A percentile compares a stretch with the other conserved stretches of the same genome.
Conservation (phyloP, 1,284 basidiomycete genomes). For the Stygiomarasmius scandens region DNA sequence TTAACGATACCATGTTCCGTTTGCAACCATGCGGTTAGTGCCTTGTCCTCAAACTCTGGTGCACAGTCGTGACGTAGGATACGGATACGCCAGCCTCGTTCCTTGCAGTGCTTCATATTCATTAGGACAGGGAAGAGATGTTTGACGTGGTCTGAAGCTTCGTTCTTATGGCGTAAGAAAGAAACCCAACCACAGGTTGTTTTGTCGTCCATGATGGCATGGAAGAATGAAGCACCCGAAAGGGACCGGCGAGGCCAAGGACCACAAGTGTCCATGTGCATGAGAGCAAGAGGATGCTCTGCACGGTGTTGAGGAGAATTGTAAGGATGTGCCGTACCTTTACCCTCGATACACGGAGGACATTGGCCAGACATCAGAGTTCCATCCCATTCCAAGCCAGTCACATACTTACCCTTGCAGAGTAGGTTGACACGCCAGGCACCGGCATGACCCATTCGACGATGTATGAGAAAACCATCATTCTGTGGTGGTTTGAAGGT, state of each 20-base stretch:
- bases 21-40: not conserved
- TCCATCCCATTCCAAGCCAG: not conserved
- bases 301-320: conserved; percentile 17
- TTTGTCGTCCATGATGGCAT: conserved; percentile 24
- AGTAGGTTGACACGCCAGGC: no score
- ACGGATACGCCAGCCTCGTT: not conserved
- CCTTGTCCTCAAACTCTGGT: not conserved
- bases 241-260: no score
- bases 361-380: not conserved
- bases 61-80: not conserved
- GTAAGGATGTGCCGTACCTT: not conserved
- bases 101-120: not conserved
- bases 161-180: not conserved
- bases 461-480: conserved; percentile 1
- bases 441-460: conserved; percentile 2
- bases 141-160: not conserved
- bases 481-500: not conserved
- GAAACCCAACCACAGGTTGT: conserved; percentile 19
- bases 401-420: no score
- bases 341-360: not conserved
- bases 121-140: not conserved
- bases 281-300: conserved; percentile 16
- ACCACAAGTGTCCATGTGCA: conserved; percentile 28
- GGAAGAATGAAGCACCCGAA: conserved; percentile 18
- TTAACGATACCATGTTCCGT: conserved; percentile 5